These are phyloP conservation scores for Boletus rubroflammeus DNA, from an alignment of 768 basidiomycete genomes.

Conservation along the genomic window DNA sequence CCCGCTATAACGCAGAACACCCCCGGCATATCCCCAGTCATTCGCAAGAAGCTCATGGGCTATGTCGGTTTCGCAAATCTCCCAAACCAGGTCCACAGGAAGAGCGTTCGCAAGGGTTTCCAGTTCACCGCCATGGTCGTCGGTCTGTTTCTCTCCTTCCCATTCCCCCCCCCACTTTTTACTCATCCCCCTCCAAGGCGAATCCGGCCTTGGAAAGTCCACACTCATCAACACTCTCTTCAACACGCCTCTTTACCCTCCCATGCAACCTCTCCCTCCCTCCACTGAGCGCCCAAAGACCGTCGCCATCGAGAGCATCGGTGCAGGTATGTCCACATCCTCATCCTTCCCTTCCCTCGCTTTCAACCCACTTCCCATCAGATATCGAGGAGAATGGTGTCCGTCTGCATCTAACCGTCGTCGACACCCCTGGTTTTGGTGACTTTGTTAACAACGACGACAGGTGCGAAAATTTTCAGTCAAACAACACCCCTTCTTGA, in stretches of 20 bases:
- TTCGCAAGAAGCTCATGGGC: constrained; percentile 91
- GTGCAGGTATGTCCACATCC: constrained; percentile 64
- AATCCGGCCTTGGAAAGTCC: constrained; percentile 98
- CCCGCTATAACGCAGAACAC: constrained; percentile 49
- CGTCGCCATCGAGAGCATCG: constrained; percentile 97
- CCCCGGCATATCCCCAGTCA: constrained; percentile 36
- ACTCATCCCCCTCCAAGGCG: constrained; percentile 51
- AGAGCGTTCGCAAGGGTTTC: constrained; percentile 97
- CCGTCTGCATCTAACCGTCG: constrained; percentile 94
- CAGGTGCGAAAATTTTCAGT: constrained; percentile 51
- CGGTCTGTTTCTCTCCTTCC: constrained; percentile 55
- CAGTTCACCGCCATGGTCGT: constrained; percentile 99
- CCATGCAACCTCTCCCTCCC: constrained; percentile 80
- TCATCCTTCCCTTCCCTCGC: neutral
- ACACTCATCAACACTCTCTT: constrained; percentile 99
- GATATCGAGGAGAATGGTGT: constrained; percentile 99
- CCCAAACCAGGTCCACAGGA: constrained; percentile 98
- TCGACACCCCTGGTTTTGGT: constrained; percentile 98
- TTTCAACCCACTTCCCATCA: constrained; percentile 37
- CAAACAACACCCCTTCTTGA: constrained; percentile 9
- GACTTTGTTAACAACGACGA: constrained; percentile 99
- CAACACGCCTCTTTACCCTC: constrained; percentile 92
- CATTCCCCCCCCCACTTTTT: constrained; percentile 7
- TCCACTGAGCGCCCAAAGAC: constrained; percentile 87
- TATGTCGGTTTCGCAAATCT: constrained; percentile 97